phyloP scores from a whole-genome alignment of 352 stramenopile genomes.

The Pythium insidiosum region DNA sequence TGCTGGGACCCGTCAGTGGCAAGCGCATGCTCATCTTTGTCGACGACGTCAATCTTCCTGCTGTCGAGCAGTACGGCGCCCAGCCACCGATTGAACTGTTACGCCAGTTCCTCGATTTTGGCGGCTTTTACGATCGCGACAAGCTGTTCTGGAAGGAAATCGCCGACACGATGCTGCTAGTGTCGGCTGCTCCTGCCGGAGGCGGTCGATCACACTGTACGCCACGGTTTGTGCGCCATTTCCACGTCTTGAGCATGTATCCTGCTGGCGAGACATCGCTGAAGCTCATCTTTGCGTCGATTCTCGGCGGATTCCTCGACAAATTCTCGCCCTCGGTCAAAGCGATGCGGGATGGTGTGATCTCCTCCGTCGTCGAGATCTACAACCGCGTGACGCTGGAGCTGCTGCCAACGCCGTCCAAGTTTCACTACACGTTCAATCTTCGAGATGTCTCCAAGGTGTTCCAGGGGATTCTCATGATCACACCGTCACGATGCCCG shows the following conservation, averaged over 20 bases:
- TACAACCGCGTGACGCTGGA: slow-evolving; percentile 91
- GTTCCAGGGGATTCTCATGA: slow-evolving; percentile 94
- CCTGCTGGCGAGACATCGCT: slow-evolving; percentile 81
- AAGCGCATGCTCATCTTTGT: slow-evolving; percentile 92
- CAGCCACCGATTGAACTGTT: slow-evolving; percentile 92
- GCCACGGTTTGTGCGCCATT: slow-evolving; percentile 91
- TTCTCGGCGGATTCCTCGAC: slow-evolving; percentile 89
- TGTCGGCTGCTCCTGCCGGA: slow-evolving; percentile 86
- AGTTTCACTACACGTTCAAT: slow-evolving; percentile 95
- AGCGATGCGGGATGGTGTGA: slow-evolving; percentile 66
- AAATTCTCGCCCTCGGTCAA: slow-evolving; percentile 86
- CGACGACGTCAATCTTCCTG: slow-evolving; percentile 93
- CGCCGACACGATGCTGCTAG: slow-evolving; percentile 88
- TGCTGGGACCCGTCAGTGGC: slow-evolving; percentile 83
- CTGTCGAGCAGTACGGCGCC: slow-evolving; percentile 92
- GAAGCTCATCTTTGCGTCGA: slow-evolving; percentile 91
- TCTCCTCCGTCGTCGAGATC: slow-evolving; percentile 90
- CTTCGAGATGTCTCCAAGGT: slow-evolving; percentile 94
- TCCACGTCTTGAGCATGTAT: slow-evolving; percentile 94
- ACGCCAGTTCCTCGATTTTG: slow-evolving; percentile 92
- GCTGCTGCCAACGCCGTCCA: slow-evolving; percentile 89
- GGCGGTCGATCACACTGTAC: slow-evolving; percentile 84
- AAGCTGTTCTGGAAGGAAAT: slow-evolving; percentile 98
- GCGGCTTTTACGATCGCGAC: slow-evolving; percentile 94
- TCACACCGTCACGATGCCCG: slow-evolving; percentile 72